Base-by-base conservation (phyloP, 805 yeast genomes). In the Suhomyces sp. region DNA sequence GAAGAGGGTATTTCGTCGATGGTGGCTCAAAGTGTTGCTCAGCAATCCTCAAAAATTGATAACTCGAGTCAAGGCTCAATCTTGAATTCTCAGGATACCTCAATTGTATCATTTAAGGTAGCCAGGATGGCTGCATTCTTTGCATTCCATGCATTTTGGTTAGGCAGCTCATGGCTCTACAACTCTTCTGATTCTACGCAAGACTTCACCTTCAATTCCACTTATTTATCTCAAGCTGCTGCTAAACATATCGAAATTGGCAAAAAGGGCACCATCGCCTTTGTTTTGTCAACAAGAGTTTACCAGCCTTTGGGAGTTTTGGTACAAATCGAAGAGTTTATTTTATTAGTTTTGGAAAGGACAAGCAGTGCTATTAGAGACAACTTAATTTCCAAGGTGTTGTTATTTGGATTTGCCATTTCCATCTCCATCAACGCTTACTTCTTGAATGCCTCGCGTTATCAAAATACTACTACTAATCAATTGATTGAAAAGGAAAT, bases 1-100 rank as follows among this genome's bases (percentile, higher is more conserved):
- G 99, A 93, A 66, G 99, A 93, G 63, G 98, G 99, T 22, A 81
- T 93, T 31, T 79, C 87, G 43, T 82, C 83, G 39, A 67, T 75
- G 45, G 87, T 87, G 31, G 97, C 97, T 7, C 67, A 68, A 9
- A 84, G 82, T 57, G 78, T 83, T 37, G 92, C 91, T 33, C 83
- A 85, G 15, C 70, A 64, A 44, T 61, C 72, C 31, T 63, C 63
- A 41, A 74, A 65, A 52, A 68, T 56, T 58, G 80, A 57, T 50
- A 70, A 74, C 56, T 69, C 76, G 20, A 54, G 67, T 27, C 57
- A 60, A 40, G 60, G 59, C 13, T 57, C 65, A 6, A 60, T 64
- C 22, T 65, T 68, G 46, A 59, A 58, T 49, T 52, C 63, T 6
- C 54, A 59, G 44, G 55, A 62, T 40, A 62, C 71, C 12, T 59